Base-by-base conservation (phyloP, 352 stramenopile genomes). In the Aphanomyces astaci region DNA sequence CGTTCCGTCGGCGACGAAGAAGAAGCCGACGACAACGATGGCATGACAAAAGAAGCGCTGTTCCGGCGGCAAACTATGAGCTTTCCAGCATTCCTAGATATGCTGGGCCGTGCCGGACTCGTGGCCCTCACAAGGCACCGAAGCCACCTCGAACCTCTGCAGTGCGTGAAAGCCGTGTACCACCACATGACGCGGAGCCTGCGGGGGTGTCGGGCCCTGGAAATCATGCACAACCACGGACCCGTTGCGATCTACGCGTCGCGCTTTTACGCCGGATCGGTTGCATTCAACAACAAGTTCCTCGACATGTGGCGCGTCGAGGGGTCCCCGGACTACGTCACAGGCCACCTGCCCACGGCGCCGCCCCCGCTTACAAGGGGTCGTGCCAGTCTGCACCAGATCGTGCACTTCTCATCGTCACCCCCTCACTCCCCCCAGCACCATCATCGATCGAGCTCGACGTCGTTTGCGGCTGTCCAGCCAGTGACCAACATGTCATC, bases 241-340 rank as follows among this genome's bases (percentile, higher is more conserved):
- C 79, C 81, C 10, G 80, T 77, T 9, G 85, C 80, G 9, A 78
- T 90, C 54, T 79, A 90, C 71, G 79, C 79, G 27, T 73, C 80
- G 13, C 84, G 82, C 40, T 89, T 92, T 49, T 90, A 89, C 71
- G 83, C 77, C 0, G 82, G 84, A 25, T 86, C 80, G 3, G 81
- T 89, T 28, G 71, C 78, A n/a, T 90, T 92, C 72, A 89, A 78
- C 70, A 87, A 87, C 74, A 84, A 81, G 49, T 92, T 90, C 45
- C 75, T 92, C 36, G 82, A 88, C 63, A 88, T 90, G 80, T 92
- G 84, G 84, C 74, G 80, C 19, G 82, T 88, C 57, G 84, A 92
- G 75, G 84, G 81, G 24, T 92, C 81, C 2, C 82, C 82, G 0
- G 84, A 92, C 71, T 92, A 92, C 62, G 71, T 92, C 24, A 82